phyloP scores from a whole-genome alignment of 164 flowering plant species.

The Stephania cephalantha region DNA sequence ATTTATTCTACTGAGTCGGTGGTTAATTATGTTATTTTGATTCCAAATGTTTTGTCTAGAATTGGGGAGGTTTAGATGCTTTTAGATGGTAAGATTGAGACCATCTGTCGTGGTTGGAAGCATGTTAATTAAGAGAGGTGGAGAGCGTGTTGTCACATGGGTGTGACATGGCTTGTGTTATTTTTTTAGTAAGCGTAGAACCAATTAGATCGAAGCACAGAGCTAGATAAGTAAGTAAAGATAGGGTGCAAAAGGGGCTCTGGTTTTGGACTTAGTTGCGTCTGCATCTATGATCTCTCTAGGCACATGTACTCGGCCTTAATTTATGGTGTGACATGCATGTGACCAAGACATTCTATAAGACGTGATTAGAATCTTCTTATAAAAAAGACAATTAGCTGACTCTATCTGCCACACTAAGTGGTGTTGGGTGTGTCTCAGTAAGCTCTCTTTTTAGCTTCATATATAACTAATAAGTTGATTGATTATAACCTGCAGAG shows the following conservation, averaged over 20 bases:
- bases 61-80: no score
- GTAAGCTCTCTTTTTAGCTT: neutral
- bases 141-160: neutral
- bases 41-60: no score
- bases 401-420: neutral
- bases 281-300: neutral
- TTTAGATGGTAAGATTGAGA: no score
- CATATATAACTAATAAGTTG: no score
- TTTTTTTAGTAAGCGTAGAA: neutral
- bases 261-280: neutral
- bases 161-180: neutral
- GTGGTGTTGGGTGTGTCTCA: neutral
- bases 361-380: neutral
- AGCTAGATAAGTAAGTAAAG: neutral
- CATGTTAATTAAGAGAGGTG: neutral
- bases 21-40: no score
- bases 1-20: no score
- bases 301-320: slow-evolving; percentile 4
- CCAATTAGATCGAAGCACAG: neutral
- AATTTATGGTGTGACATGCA: neutral
- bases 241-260: neutral
- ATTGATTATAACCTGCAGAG: no score
- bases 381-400: neutral
- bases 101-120: no score
- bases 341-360: slow-evolving; percentile 1